A percentile compares a stretch with the other conserved stretches of the same genome.
Evolutionary conservation across 106 monocot species (phyloP).

Genomic region (Dioscorea dumetorum): DNA sequence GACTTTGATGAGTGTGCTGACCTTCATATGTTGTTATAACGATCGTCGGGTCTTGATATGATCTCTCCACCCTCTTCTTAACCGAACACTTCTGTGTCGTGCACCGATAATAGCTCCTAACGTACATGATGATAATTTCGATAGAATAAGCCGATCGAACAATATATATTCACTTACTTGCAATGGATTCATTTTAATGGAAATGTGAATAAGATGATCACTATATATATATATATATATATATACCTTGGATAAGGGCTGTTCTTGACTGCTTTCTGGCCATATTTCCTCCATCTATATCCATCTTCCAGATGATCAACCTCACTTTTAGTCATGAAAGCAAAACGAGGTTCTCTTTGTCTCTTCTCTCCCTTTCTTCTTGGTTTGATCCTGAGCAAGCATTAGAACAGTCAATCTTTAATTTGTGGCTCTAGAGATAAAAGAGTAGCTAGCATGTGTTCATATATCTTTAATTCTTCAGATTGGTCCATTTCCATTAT

Average conservation of each 20-base stretch:
- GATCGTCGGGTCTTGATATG: conserved; percentile 62
- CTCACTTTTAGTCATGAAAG: conserved; percentile 97
- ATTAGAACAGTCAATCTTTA: not conserved
- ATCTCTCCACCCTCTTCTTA: conserved; percentile 91
- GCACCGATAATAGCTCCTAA: conserved; percentile 91
- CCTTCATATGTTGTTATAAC: conserved; percentile 96
- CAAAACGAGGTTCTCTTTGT: conserved; percentile 62
- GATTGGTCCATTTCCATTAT: not conserved
- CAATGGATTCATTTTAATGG: not conserved
- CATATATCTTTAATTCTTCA: too few relatives aligned
- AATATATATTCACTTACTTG: too few relatives aligned
- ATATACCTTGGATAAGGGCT: conserved; percentile 87
- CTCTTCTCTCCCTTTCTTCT: conserved; percentile 76
- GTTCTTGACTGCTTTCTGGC: conserved; percentile 95
- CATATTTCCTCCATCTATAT: conserved; percentile 92
- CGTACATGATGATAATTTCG: not conserved
- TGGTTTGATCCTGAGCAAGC: conserved; percentile 36
- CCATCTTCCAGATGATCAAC: conserved; percentile 90
- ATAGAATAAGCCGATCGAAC: not conserved
- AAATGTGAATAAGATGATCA: not conserved
- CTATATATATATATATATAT: too few relatives aligned
- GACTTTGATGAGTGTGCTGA: conserved; percentile 75
- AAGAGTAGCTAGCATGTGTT: too few relatives aligned
- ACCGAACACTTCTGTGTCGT: conserved; percentile 84
- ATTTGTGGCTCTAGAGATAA: too few relatives aligned